phyloP scores from a whole-genome alignment of 495 filamentous ascomycete genomes.

The Hypoxylon subgilvum region DNA sequence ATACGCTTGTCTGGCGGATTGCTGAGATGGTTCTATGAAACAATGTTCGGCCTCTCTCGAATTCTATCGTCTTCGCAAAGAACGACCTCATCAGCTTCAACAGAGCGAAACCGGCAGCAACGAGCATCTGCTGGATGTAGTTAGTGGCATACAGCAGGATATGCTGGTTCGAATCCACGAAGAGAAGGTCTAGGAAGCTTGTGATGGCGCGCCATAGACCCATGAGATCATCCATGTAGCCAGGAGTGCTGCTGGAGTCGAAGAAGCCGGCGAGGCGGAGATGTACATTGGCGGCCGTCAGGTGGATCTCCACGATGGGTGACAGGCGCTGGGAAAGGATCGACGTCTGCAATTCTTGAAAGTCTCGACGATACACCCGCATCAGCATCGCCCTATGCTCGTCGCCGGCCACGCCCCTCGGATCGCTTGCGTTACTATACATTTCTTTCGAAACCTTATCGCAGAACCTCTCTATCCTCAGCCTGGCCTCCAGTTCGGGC shows the following conservation, averaged over 20 bases:
- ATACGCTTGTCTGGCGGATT: constrained; percentile 77
- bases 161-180: constrained; percentile 52
- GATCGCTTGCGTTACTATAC: constrained; percentile 79
- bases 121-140: constrained; percentile 91
- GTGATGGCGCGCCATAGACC: constrained; percentile 77
- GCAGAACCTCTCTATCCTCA: constrained; percentile 81
- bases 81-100: constrained; percentile 86
- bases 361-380: constrained; percentile 63
- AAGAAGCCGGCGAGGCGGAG: constrained; percentile 88
- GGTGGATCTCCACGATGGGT: constrained; percentile 72
- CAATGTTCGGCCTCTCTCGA: constrained; percentile 72
- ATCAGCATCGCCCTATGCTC: constrained; percentile 72
- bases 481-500: constrained; percentile 67
- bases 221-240: constrained; percentile 79
- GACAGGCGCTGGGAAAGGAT: constrained; percentile 56
- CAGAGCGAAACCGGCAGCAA: constrained; percentile 82
- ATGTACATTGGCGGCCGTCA: constrained; percentile 80
- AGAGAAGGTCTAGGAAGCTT: constrained; percentile 73
- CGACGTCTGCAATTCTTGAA: constrained; percentile 58
- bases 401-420: constrained; percentile 73
- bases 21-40: constrained; percentile 79
- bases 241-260: constrained; percentile 73
- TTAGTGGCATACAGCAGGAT: constrained; percentile 77
- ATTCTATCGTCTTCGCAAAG: constrained; percentile 74
- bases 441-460: constrained; percentile 86